Evolutionary conservation across 1,139 yeast genomes (phyloP).

Genomic region (Pichia sp.): DNA sequence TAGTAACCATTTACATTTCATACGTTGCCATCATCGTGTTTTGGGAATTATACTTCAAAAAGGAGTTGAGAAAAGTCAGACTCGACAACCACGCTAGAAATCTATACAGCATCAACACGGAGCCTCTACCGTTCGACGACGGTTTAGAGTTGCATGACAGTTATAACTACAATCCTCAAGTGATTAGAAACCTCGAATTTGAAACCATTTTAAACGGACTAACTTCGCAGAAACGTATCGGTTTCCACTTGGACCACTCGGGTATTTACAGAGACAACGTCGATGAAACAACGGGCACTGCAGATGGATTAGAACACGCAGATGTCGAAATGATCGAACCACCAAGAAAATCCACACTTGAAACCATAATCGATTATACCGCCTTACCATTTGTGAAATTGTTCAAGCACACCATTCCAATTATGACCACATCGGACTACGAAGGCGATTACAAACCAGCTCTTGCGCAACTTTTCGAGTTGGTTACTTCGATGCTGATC

Average conservation of each 20-base stretch:
- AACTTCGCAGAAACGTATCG: slow-evolving; percentile 22
- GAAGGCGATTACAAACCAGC: slow-evolving; percentile 23
- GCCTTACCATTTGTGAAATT: slow-evolving; percentile 23
- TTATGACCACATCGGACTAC: slow-evolving; percentile 24
- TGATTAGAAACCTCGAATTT: slow-evolving; percentile 29
- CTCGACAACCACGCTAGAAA: slow-evolving; percentile 23
- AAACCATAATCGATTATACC: slow-evolving; percentile 15
- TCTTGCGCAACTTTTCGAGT: slow-evolving; percentile 18
- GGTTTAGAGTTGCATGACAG: slow-evolving; percentile 28
- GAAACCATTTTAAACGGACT: slow-evolving; percentile 26
- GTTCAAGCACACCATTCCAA: slow-evolving; percentile 25
- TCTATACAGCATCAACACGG: slow-evolving; percentile 23
- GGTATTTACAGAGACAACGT: slow-evolving; percentile 17
- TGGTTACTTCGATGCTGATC: slow-evolving; percentile 22
- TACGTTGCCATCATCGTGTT: slow-evolving; percentile 52
- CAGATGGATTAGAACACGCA: too few relatives aligned
- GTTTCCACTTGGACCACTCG: slow-evolving; percentile 1
- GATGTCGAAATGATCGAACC: too few relatives aligned
- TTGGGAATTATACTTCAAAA: slow-evolving; percentile 38
- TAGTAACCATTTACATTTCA: slow-evolving; percentile 48
- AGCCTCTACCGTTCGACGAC: slow-evolving; percentile 21
- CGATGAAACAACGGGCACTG: not conserved
- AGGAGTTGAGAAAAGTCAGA: slow-evolving; percentile 5
- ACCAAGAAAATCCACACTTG: slow-evolving; percentile 9
- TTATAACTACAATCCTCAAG: slow-evolving; percentile 29